Percentiles rank a stretch among this genome's conserved stretches.
Evolutionary conservation across 2,329 filamentous ascomycete genomes (phyloP).

Genomic region (Cercospora nicotianae): DNA sequence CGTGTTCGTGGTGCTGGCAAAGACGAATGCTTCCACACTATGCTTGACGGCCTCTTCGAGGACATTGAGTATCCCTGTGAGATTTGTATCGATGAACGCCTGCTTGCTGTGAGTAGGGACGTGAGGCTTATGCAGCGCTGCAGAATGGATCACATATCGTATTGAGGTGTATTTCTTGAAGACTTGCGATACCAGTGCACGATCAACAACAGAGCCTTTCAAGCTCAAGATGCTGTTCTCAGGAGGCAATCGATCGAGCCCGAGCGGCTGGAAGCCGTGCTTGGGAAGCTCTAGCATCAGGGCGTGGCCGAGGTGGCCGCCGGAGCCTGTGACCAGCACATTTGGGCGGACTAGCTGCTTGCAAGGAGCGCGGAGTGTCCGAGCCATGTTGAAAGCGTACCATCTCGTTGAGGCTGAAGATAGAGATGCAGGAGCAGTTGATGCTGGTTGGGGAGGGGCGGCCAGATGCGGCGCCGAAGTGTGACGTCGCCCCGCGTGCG

Average conservation of each 20-base stretch:
- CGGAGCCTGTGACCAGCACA: background rate
- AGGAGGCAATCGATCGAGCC: background rate
- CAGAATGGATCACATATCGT: constrained; percentile 21
- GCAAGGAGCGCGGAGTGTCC: background rate
- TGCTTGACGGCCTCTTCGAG: no score
- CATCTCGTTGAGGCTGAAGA: background rate
- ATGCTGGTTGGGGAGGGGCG: background rate
- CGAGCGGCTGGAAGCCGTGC: background rate
- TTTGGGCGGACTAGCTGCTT: background rate
- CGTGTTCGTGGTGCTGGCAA: constrained; percentile 21
- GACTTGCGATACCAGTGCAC: background rate
- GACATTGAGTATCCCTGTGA: no score
- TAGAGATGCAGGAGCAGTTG: background rate
- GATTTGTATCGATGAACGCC: no score
- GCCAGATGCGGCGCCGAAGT: background rate
- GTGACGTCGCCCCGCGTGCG: background rate
- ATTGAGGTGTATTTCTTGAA: constrained; percentile 10
- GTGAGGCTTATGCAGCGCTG: constrained; percentile 25
- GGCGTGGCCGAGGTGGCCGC: background rate
- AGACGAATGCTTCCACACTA: no score
- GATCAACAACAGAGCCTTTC: background rate
- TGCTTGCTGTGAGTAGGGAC: constrained; percentile 18
- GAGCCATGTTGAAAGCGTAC: background rate
- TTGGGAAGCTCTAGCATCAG: background rate
- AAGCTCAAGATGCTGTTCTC: background rate